Conservation (phyloP, 345 rosid genomes). For the Gossypium mustelinum region DNA sequence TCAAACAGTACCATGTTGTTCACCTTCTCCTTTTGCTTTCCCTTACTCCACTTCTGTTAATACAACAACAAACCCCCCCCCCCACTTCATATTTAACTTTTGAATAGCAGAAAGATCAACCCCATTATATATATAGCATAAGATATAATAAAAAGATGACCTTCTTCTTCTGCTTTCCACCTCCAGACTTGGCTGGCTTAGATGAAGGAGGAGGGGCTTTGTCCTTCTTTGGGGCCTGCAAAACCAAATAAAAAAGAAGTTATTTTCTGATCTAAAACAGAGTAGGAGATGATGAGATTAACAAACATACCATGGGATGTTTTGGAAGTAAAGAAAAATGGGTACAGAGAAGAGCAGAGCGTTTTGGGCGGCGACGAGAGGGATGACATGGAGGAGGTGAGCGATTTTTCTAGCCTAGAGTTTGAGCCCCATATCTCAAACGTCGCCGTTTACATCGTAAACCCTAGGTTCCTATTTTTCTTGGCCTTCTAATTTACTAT, state of each 20-base stretch:
- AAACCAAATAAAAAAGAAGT: neutral
- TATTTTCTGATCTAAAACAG: neutral
- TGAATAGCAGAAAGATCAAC: neutral
- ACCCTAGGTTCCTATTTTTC: no score
- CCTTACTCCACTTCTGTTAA: conserved; percentile 81
- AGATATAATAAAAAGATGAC: conserved; percentile 18
- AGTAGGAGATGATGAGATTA: neutral
- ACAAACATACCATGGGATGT: neutral
- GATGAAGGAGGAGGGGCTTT: conserved; percentile 77
- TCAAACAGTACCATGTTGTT: no score
- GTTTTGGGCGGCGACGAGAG: neutral
- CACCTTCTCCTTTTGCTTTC: conserved; percentile 63
- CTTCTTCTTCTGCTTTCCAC: conserved; percentile 78
- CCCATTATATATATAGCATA: neutral
- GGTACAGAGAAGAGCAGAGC: neutral
- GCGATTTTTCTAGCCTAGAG: no score
- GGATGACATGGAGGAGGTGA: neutral
- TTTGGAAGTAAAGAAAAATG: neutral
- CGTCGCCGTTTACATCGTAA: no score
- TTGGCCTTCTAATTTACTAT: no score
- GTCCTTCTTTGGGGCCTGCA: conserved; percentile 69
- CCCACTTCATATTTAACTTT: neutral
- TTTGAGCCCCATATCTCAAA: no score
- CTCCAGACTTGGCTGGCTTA: conserved; percentile 42
- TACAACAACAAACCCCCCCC: neutral